Evolutionary conservation across 306 rosid species (phyloP).

Genomic region (Cucurbita argyrosperma): DNA sequence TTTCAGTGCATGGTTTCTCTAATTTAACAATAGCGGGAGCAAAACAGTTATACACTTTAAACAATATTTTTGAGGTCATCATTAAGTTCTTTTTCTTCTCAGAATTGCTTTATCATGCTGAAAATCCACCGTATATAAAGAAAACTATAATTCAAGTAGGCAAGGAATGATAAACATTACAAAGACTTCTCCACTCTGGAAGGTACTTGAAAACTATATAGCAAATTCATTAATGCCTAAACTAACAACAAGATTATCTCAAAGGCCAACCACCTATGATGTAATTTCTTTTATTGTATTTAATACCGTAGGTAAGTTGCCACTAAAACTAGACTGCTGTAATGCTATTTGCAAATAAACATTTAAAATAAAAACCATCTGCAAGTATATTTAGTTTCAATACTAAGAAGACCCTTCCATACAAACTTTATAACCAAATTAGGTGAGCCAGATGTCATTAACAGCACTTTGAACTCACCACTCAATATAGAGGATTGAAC

Average conservation of each 20-base stretch:
- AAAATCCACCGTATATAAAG: constrained; percentile 19
- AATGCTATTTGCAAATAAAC: not conserved
- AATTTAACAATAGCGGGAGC: constrained; percentile 17
- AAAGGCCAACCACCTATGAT: not conserved
- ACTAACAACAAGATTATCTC: not conserved
- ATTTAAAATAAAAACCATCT: not conserved
- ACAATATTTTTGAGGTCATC: constrained; percentile 17
- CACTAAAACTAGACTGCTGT: not conserved
- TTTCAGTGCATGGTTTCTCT: constrained; percentile 21
- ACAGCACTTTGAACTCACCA: constrained; percentile 26
- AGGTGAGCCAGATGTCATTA: not conserved
- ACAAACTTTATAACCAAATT: not conserved
- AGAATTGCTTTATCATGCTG: constrained; percentile 12
- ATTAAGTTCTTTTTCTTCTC: constrained; percentile 14
- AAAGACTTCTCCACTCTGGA: not conserved
- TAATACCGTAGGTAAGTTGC: not conserved
- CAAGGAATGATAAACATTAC: not conserved
- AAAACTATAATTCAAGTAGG: constrained; percentile 6
- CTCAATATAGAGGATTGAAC: constrained; percentile 19
- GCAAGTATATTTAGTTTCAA: not conserved
- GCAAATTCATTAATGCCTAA: not conserved
- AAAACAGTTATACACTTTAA: constrained; percentile 16
- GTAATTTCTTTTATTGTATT: not conserved
- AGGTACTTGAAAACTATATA: not conserved
- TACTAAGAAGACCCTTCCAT: not conserved